A percentile compares a stretch with the other conserved stretches of the same genome.
Conservation (phyloP, 2,329 filamentous ascomycete genomes). For the Colletotrichum tabaci region DNA sequence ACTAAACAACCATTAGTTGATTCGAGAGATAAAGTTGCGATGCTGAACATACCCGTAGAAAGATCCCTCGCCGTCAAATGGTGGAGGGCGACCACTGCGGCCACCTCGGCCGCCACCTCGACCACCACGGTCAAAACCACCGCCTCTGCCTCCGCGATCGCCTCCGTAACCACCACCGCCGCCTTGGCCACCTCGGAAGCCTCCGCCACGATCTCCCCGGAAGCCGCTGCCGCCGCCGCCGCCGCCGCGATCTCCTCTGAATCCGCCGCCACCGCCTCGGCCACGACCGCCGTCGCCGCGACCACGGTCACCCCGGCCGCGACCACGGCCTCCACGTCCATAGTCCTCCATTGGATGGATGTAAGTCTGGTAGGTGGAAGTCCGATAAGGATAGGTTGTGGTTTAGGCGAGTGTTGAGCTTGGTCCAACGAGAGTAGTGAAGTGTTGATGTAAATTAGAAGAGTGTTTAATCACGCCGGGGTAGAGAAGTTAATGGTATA, state of each 20-base stretch:
- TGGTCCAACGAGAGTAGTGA: neutral
- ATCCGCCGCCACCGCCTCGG: conserved; percentile 29
- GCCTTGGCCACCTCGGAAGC: conserved; percentile 37
- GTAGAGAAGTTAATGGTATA: neutral
- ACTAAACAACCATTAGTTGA: conserved; percentile 24
- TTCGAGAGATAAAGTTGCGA: conserved; percentile 40
- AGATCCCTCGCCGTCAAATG: conserved; percentile 41
- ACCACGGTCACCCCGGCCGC: conserved; percentile 44
- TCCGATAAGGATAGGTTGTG: neutral
- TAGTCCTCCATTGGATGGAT: conserved; percentile 29
- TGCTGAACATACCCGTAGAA: conserved; percentile 37
- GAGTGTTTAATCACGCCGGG: neutral
- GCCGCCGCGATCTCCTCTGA: conserved; percentile 41
- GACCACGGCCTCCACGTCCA: conserved; percentile 27
- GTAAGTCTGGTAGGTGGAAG: neutral
- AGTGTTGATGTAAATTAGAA: neutral
- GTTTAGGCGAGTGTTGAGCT: neutral
- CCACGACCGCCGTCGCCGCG: conserved; percentile 25
- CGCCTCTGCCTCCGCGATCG: conserved; percentile 25
- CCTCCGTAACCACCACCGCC: conserved; percentile 18
- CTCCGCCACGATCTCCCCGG: conserved; percentile 42
- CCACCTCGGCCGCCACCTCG: conserved; percentile 43
- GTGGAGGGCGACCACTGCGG: conserved; percentile 40
- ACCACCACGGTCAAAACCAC: conserved; percentile 16
- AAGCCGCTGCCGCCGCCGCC: conserved; percentile 43